Evolutionary conservation across 2,329 filamentous ascomycete genomes (phyloP).

Genomic region (Trichoderma afroharzianum): DNA sequence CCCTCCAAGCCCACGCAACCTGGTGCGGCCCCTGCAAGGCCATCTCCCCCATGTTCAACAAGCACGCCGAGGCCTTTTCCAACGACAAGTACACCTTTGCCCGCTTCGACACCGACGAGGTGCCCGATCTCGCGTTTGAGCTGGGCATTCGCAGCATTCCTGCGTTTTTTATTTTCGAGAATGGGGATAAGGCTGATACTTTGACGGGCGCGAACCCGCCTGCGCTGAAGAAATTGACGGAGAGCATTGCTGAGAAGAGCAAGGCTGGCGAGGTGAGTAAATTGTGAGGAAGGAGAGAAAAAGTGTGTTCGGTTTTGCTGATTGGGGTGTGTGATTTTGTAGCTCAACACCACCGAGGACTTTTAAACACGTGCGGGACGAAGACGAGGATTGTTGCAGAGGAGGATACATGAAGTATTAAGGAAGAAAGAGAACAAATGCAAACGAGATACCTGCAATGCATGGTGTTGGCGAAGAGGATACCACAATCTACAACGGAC

Average conservation of each 20-base stretch:
- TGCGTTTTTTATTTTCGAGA: conserved; percentile 58
- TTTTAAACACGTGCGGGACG: neutral
- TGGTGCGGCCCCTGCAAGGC: conserved; percentile 61
- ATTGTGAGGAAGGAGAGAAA: neutral
- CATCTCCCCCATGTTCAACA: conserved; percentile 53
- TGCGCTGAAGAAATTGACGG: conserved; percentile 31
- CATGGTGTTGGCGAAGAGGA: neutral
- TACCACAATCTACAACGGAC: neutral
- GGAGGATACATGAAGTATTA: neutral
- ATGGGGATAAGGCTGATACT: conserved; percentile 46
- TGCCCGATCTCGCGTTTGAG: conserved; percentile 46
- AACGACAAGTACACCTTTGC: conserved; percentile 49
- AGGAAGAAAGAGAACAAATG: neutral
- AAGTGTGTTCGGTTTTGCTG: neutral
- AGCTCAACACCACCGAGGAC: neutral
- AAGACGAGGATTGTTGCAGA: neutral
- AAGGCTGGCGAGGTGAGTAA: conserved; percentile 16
- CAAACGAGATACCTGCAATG: neutral
- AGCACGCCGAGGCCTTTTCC: conserved; percentile 40
- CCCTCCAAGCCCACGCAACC: conserved; percentile 55
- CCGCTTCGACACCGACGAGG: conserved; percentile 57
- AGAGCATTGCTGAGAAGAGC: conserved; percentile 25
- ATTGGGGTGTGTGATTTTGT: neutral
- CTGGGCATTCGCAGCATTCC: conserved; percentile 55
- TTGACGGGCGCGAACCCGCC: conserved; percentile 39